phyloP scores from a whole-genome alignment of 768 basidiomycete genomes.

The Lactifluus subvellereus region DNA sequence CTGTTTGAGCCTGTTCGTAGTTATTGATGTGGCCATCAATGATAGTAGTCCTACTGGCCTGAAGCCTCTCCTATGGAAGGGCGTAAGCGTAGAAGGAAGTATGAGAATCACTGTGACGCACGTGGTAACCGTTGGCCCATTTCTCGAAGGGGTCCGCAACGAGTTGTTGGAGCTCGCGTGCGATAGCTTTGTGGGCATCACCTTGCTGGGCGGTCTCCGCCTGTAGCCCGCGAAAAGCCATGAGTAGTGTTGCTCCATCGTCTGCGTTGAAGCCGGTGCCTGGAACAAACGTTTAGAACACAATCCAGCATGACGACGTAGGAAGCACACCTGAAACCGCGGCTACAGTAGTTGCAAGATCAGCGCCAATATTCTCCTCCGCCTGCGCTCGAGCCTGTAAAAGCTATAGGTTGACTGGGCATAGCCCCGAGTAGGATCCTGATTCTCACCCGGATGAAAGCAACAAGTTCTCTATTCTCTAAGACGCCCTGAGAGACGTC shows the following conservation, averaged over 20 bases:
- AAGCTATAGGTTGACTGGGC: conserved; percentile 3
- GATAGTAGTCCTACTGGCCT: conserved; percentile 17
- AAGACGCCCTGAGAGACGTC: conserved; percentile 52
- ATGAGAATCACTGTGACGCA: conserved; percentile 28
- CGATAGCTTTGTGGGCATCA: conserved; percentile 62
- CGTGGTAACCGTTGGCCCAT: conserved; percentile 76
- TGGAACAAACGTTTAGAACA: conserved; percentile 25
- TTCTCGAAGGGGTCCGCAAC: conserved; percentile 76
- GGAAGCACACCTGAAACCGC: conserved; percentile 41
- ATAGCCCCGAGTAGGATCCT: conserved; percentile 26
- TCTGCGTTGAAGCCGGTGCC: conserved; percentile 69
- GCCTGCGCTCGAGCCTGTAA: conserved; percentile 64
- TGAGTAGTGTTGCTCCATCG: conserved; percentile 76
- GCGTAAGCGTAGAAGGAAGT: background rate
- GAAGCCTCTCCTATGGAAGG: conserved; percentile 15
- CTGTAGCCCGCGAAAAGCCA: conserved; percentile 76
- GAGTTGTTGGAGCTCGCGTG: conserved; percentile 66
- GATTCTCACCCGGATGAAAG: conserved; percentile 69
- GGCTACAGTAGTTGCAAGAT: conserved; percentile 45
- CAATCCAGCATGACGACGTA: conserved; percentile 11
- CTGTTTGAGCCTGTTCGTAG: conserved; percentile 64
- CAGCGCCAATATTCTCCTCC: conserved; percentile 57
- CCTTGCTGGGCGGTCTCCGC: conserved; percentile 67
- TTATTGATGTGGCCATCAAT: conserved; percentile 38
- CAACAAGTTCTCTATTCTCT: conserved; percentile 79